These are phyloP conservation scores for Mortierella antarctica DNA, from an alignment of 192 early-diverging fungal species.

Conservation along the genomic window DNA sequence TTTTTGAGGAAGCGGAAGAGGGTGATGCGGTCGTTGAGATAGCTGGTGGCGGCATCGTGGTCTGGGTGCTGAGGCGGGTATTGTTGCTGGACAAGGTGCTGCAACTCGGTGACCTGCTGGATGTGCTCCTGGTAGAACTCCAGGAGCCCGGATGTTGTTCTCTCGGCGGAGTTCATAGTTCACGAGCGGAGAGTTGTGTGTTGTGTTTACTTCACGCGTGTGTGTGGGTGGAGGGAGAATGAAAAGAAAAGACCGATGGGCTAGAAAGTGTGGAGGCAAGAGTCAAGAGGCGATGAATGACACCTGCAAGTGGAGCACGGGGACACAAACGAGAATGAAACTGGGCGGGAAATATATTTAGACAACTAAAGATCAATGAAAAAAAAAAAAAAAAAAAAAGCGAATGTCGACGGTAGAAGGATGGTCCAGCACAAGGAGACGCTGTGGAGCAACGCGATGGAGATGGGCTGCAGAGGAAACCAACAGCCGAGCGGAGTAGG, in stretches of 20 bases:
- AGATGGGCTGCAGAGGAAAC: background rate
- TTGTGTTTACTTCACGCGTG: background rate
- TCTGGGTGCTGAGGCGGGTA: slow-evolving; percentile 31
- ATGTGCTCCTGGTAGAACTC: slow-evolving; percentile 42
- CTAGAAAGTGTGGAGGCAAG: background rate
- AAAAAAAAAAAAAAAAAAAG: background rate
- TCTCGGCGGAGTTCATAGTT: slow-evolving; percentile 38
- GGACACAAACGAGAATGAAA: background rate
- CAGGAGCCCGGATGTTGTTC: slow-evolving; percentile 27
- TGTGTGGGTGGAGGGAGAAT: background rate
- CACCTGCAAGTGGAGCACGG: background rate
- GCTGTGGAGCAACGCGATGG: background rate
- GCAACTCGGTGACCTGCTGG: slow-evolving; percentile 47
- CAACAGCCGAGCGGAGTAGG: background rate
- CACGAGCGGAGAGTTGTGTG: background rate
- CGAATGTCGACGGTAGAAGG: too few relatives aligned
- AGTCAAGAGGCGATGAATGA: background rate
- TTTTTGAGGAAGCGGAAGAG: slow-evolving; percentile 55
- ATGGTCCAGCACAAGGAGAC: too few relatives aligned
- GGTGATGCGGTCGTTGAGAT: slow-evolving; percentile 52
- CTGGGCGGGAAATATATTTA: slow-evolving; percentile 1
- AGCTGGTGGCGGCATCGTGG: slow-evolving; percentile 32
- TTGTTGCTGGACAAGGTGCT: slow-evolving; percentile 49
- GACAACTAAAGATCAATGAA: background rate
- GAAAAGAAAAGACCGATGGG: background rate